Evolutionary conservation across 2,329 filamentous ascomycete species (phyloP), one percentile per base, ranked within the genome.

Genomic region (Rugonectria rugulosa): DNA sequence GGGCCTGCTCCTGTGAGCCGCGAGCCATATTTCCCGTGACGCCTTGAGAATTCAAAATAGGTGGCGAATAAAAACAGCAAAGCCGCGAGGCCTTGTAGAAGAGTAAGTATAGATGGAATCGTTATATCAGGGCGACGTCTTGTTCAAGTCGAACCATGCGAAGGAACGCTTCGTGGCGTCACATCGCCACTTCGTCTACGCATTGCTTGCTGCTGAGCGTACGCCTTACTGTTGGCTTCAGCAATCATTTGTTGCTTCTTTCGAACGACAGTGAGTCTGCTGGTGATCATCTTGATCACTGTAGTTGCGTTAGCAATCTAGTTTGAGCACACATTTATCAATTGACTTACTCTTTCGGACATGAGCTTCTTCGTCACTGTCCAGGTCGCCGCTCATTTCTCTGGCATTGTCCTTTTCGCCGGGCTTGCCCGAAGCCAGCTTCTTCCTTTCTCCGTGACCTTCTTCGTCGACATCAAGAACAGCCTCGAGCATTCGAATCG

Each of bases 401-500:
- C 58, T 70, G 32, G 52, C 56, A 51, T 59, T 62, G 57, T 78
- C 79, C 67, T 73, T 74, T 66, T 74, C 72, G 66, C 71, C 63
- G 56, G 79, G 73, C 66, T 75, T 77, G 34, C 77, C 73, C 42
- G 77, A 73, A 9, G 67, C 60, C 14, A 72, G 54, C 50, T 60
- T 72, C 55, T 64, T 69, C 15, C 51, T 71, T 62, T 53, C 72
- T 14, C 44, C 50, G 19, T 45, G 44, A 69, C 76, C 59, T 31
- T 85, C 83, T 21, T 87, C 92, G 56, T 96, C 92, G 41, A 84
- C 88, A 66, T 99, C 95, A 53, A 99, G 77, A 3, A 99, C 91
- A 14, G 94, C 95, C 75, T 99, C 94, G 12, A 98, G 83, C 89
- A 99, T 95, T 60, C 91, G 86, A 62, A 98, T 92, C 0, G 95